Evolutionary conservation across 345 rosid genomes (phyloP), one percentile per base, ranked within the genome.

Genomic region (Pistacia integerrima): DNA sequence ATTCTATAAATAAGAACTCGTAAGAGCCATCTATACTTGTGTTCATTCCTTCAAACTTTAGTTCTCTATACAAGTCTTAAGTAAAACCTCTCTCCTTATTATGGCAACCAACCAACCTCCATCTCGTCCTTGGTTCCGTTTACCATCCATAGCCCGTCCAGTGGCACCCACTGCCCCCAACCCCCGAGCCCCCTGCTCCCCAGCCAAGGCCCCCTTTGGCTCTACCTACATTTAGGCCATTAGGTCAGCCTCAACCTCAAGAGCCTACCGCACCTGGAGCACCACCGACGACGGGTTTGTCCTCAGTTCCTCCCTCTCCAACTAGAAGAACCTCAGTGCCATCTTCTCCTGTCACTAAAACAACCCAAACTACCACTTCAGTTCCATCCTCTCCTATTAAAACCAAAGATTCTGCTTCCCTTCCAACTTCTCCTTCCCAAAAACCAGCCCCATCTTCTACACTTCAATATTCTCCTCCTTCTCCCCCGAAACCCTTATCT

Each of bases 71-170:
- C 35, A 16, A 30, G 33, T 30, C 33, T 30, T 30, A 30, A n/a
- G 3, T 17, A n/a, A 16, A n/a, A 12, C 8, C 52, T 8, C 59
- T 33, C 36, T 6, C 8, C 18, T 17, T 17, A 25, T 38, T 60
- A 86, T 88, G 90, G 81, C 93, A 59, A 70, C 67, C 85, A 87
- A 79, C 78, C 90, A 59, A 16, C 79, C 80, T 12, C 83, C 72
- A 18, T 0, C 87, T 69, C 90, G 92, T 56, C 88, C 85, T 14
- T 89, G 93, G 93, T 82, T 82, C 48, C 93, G 93, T 70, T 80
- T 85, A 67, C 62, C 85, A 33, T 85, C 92, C 56, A 51, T 88
- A 18, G 74, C 78, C 35, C 87, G 90, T 35, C 84, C 87, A 4
- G 71, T 49, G 2, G 51, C 72, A 13, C 70, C 84, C 2, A 61